Base-by-base conservation (phyloP, 805 yeast genomes). In the Candida khao-thaluensis region DNA sequence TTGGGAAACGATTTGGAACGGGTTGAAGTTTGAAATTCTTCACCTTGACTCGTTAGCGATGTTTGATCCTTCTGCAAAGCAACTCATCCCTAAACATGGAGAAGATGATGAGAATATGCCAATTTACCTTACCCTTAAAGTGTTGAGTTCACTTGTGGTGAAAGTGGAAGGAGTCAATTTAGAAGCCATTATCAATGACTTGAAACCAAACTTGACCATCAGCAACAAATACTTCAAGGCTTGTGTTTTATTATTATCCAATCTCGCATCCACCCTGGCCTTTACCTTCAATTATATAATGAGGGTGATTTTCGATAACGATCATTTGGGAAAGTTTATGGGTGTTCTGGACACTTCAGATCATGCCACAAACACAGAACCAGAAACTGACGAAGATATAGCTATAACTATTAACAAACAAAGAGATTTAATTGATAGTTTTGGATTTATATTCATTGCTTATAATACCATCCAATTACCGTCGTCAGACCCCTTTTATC, bases 1-100 rank as follows among this genome's bases (percentile, higher is more conserved):
- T 54, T 90, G 95, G 90, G 55, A 74, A 6, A 74, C 82, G 1
- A 54, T 91, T 4, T 93, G 96, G 95, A 84, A 85, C 50, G 86
- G 95, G 0, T 64, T 91, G 37, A 91, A 91, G 57, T 89, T 78
- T 57, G 96, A 91, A 59, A 72, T 91, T n/a, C 65, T 91, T 41
- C 95, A 91, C 57, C 82, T 81, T 29, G 86, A 84, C 40, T 52
- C 39, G 17, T 37, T 38, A 5, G 30, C 21, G 6, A 42, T 55
- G 7, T 60, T 66, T 49, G 47, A 48, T 29, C 53, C 69, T 3
- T 40, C 48, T 1, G 49, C 46, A 30, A 37, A 38, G 6, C 10
- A 7, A 8, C 49, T 67, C 3, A 49, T 66, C 10, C 67, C 69
- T 0, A 45, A 44, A 2, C 43, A 56, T 38, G 69, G 66, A 40